Percentiles rank a stretch among this genome's conserved stretches.
phyloP scores from a whole-genome alignment of 495 filamentous ascomycete genomes.

The Physcia stellaris region DNA sequence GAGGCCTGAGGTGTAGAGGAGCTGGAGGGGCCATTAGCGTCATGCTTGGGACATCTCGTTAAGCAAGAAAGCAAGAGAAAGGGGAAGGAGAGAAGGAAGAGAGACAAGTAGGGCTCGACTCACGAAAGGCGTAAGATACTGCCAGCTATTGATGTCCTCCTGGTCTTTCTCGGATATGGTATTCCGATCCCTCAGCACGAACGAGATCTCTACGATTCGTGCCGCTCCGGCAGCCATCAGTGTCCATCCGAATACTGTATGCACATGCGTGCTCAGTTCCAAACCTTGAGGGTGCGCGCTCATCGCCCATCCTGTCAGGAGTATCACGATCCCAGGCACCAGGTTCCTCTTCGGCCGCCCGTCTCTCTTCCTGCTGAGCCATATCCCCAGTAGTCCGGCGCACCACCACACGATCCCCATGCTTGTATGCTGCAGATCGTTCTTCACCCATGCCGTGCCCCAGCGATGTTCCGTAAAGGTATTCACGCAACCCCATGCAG shows the following conservation, averaged over 20 bases:
- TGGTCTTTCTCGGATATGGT: constrained; percentile 40
- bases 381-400: constrained; percentile 81
- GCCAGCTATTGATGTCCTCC: constrained; percentile 70
- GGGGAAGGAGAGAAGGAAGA: not conserved
- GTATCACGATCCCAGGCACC: constrained; percentile 78
- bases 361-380: constrained; percentile 71
- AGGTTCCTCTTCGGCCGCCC: constrained; percentile 85
- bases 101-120: constrained; percentile 22
- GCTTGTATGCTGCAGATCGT: constrained; percentile 91
- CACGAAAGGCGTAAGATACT: constrained; percentile 84
- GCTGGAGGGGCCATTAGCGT: constrained; percentile 35
- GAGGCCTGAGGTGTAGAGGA: constrained; percentile 87
- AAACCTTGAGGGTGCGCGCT: constrained; percentile 71
- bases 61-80: constrained; percentile 10
- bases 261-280: constrained; percentile 75
- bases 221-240: constrained; percentile 80
- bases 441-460: constrained; percentile 80
- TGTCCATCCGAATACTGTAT: constrained; percentile 87
- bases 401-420: constrained; percentile 99
- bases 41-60: constrained; percentile 1
- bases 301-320: constrained; percentile 94
- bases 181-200: constrained; percentile 62
- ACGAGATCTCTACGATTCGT: constrained; percentile 82
- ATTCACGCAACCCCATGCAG: constrained; percentile 90
- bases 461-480: constrained; percentile 97